These are phyloP conservation scores for Elsinoe perseae DNA, from an alignment of 2,329 filamentous ascomycete genomes.

Conservation along the genomic window DNA sequence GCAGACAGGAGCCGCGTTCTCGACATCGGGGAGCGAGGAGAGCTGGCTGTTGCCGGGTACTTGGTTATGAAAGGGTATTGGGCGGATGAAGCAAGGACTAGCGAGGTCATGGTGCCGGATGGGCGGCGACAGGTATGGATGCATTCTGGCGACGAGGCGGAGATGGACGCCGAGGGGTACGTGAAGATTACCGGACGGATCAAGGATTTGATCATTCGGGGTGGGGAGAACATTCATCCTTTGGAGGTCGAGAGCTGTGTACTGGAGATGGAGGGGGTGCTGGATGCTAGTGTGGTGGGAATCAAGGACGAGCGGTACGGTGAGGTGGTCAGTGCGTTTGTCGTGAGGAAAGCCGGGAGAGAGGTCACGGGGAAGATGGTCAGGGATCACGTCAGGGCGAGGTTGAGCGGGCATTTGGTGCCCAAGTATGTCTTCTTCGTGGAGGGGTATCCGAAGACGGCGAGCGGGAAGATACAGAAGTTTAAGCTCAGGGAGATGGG, in stretches of 20 bases:
- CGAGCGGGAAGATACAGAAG: slow-evolving; percentile 95
- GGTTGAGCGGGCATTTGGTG: slow-evolving; percentile 66
- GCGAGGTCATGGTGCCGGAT: slow-evolving; percentile 56
- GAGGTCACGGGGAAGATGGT: slow-evolving; percentile 53
- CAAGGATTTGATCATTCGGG: slow-evolving; percentile 91
- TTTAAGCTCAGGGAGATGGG: slow-evolving; percentile 71
- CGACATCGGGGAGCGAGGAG: slow-evolving; percentile 60
- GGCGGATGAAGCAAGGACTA: slow-evolving; percentile 61
- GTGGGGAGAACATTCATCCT: slow-evolving; percentile 93
- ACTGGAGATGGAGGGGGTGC: slow-evolving; percentile 60
- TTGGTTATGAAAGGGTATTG: slow-evolving; percentile 88
- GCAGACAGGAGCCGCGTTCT: slow-evolving; percentile 52
- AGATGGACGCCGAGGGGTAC: slow-evolving; percentile 75
- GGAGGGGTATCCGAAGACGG: slow-evolving; percentile 82
- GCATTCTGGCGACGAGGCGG: slow-evolving; percentile 84
- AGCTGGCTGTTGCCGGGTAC: slow-evolving; percentile 78
- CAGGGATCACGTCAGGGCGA: slow-evolving; percentile 61
- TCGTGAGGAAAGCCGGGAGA: slow-evolving; percentile 49
- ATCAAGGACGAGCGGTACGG: slow-evolving; percentile 75
- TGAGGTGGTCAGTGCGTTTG: slow-evolving; percentile 78
- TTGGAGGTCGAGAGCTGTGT: slow-evolving; percentile 87
- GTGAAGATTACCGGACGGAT: slow-evolving; percentile 83
- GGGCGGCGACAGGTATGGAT: slow-evolving; percentile 67
- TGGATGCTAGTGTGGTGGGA: slow-evolving; percentile 75
- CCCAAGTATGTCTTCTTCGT: slow-evolving; percentile 88